These are phyloP conservation scores for Bipolaris zeicola DNA, from an alignment of 2,329 filamentous ascomycete genomes.

Conservation along the genomic window DNA sequence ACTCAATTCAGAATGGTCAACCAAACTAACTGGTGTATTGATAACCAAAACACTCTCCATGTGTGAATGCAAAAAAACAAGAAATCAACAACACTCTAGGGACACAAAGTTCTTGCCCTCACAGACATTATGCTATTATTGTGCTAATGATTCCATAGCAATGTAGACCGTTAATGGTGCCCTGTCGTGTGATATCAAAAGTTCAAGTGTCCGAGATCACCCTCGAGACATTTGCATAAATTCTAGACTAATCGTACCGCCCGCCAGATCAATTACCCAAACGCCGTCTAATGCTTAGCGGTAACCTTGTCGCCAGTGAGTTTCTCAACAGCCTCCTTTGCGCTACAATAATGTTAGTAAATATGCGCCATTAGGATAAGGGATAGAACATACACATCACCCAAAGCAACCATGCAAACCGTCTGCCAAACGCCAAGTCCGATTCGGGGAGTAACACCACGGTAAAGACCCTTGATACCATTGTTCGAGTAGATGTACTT, in stretches of 20 bases:
- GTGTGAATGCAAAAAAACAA: neutral
- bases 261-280: conserved; percentile 15
- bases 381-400: conserved; percentile 79
- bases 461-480: conserved; percentile 90
- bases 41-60: neutral
- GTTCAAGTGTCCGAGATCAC: conserved; percentile 1
- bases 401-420: conserved; percentile 98
- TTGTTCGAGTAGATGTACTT: conserved; percentile 90
- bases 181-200: neutral
- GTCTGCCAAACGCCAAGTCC: conserved; percentile 98
- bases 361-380: neutral
- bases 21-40: neutral
- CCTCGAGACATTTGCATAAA: conserved; percentile 8
- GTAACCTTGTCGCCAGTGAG: conserved; percentile 67
- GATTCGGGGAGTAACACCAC: conserved; percentile 91
- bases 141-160: conserved; percentile 2
- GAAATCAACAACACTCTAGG: neutral
- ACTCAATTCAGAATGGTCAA: neutral
- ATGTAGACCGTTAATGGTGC: neutral
- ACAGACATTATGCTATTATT: conserved; percentile 17
- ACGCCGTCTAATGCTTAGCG: conserved; percentile 64
- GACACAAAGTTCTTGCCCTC: neutral
- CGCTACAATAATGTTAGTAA: conserved; percentile 52
- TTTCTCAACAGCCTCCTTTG: conserved; percentile 69
- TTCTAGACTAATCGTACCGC: conserved; percentile 6